phyloP scores from a whole-genome alignment of 2,329 filamentous ascomycete species.

The Paraphaeosphaeria sporulosa region DNA sequence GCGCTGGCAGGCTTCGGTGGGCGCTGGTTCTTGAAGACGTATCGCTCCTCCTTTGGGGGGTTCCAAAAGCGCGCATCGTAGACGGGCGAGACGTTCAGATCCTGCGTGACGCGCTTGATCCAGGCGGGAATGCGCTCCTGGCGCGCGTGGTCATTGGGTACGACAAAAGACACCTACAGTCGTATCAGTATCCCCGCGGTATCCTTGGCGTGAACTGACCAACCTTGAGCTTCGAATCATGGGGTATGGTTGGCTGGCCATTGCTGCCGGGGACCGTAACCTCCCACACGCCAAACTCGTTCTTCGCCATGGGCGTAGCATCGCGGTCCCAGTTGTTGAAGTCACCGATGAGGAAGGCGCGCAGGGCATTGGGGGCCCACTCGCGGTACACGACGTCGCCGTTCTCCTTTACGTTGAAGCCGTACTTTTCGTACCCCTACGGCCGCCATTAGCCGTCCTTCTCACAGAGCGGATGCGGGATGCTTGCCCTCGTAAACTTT shows the following conservation, averaged over 20 bases:
- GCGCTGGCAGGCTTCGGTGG: conserved; percentile 84
- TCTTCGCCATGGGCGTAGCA: conserved; percentile 86
- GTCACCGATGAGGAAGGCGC: conserved; percentile 88
- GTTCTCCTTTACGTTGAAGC: conserved; percentile 80
- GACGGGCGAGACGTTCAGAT: conserved; percentile 84
- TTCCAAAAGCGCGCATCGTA: conserved; percentile 99
- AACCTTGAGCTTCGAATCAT: conserved; percentile 97
- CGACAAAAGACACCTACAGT: conserved; percentile 78
- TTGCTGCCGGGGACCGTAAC: conserved; percentile 76
- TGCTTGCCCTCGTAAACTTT: conserved; percentile 81
- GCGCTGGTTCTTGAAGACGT: conserved; percentile 82
- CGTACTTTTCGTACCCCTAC: conserved; percentile 85
- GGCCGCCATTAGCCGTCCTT: conserved; percentile 24
- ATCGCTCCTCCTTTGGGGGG: conserved; percentile 76
- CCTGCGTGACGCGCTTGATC: conserved; percentile 98
- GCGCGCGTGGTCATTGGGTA: conserved; percentile 75
- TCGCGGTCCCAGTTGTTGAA: conserved; percentile 93
- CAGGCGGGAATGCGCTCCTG: conserved; percentile 91
- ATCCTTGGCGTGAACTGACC: conserved; percentile 20
- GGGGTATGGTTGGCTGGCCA: conserved; percentile 80
- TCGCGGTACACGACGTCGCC: conserved; percentile 91
- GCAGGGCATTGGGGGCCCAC: conserved; percentile 90
- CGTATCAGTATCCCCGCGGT: conserved; percentile 16
- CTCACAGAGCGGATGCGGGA: neutral
- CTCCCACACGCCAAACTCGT: conserved; percentile 86